phyloP scores from a whole-genome alignment of 2,329 filamentous ascomycete genomes.

The Trichoderma citrinoviride region DNA sequence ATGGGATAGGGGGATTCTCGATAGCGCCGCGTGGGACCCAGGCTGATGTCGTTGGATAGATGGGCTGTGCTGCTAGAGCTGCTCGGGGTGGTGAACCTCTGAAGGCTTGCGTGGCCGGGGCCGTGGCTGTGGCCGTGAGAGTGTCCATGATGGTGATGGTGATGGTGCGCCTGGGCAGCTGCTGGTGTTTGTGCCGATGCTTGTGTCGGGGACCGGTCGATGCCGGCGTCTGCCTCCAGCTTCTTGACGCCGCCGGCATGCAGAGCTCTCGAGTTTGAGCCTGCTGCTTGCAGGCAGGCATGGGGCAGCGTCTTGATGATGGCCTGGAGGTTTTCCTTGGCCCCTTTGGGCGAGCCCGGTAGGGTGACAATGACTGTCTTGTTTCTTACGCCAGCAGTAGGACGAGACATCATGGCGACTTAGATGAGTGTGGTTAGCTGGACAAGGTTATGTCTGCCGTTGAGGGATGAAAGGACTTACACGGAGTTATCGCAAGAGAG shows the following conservation, averaged over 20 bases:
- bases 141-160: constrained; percentile 51
- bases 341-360: constrained; percentile 92
- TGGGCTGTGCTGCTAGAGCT: constrained; percentile 54
- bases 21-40: constrained; percentile 67
- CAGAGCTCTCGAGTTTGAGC: constrained; percentile 73
- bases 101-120: constrained; percentile 53
- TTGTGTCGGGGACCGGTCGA: constrained; percentile 39
- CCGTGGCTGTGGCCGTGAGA: constrained; percentile 47
- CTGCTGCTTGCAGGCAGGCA: constrained; percentile 86
- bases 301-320: constrained; percentile 89
- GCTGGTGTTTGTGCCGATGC: constrained; percentile 31
- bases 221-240: constrained; percentile 78
- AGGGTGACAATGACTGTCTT: constrained; percentile 81
- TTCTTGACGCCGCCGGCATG: constrained; percentile 80
- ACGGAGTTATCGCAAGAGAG: constrained; percentile 83
- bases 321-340: constrained; percentile 86
- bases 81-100: constrained; percentile 68
- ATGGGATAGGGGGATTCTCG: constrained; percentile 90
- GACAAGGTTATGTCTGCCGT: constrained; percentile 21
- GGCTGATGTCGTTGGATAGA: constrained; percentile 58
- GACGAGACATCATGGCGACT: constrained; percentile 97
- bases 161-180: constrained; percentile 1
- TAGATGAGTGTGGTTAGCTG: not conserved
- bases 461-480: too few relatives aligned
- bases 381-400: constrained; percentile 83